A percentile compares a stretch with the other conserved stretches of the same genome.
Conservation (phyloP, 2,329 filamentous ascomycete species). For the Fragosphaeria purpurea region DNA sequence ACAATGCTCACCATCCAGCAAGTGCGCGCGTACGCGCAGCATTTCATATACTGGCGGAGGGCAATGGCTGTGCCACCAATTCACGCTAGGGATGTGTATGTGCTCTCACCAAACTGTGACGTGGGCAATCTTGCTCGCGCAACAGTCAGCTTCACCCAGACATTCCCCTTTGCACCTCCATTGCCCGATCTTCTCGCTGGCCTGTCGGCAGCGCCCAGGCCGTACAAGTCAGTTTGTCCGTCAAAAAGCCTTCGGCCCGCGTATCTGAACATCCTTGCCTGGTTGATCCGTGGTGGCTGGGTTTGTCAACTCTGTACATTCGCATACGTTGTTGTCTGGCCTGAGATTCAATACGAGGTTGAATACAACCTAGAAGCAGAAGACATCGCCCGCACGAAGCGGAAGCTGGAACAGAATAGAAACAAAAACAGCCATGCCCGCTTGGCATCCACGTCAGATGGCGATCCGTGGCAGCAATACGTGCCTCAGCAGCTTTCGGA, state of each 20-base stretch:
- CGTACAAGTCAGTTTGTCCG: slow-evolving; percentile 76
- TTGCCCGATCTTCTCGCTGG: slow-evolving; percentile 80
- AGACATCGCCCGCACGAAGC: slow-evolving; percentile 34
- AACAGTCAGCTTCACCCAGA: slow-evolving; percentile 59
- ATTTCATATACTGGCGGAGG: slow-evolving; percentile 92
- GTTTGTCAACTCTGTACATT: slow-evolving; percentile 89
- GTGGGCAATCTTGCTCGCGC: slow-evolving; percentile 60
- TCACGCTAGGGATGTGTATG: slow-evolving; percentile 81
- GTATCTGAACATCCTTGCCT: slow-evolving; percentile 86
- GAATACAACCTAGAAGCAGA: slow-evolving; percentile 60
- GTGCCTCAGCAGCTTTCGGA: not conserved
- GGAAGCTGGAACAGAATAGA: slow-evolving; percentile 10
- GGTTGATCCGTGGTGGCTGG: slow-evolving; percentile 87
- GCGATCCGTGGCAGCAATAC: not conserved
- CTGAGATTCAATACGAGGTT: slow-evolving; percentile 73
- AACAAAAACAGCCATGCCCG: too few species aligned
- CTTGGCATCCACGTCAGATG: too few species aligned
- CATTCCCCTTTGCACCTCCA: slow-evolving; percentile 74
- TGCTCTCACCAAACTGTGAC: slow-evolving; percentile 84
- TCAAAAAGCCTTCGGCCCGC: slow-evolving; percentile 77
- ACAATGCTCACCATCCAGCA: slow-evolving; percentile 67
- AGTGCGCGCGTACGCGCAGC: slow-evolving; percentile 78
- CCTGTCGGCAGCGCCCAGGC: slow-evolving; percentile 68
- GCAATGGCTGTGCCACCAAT: slow-evolving; percentile 86
- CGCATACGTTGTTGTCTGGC: slow-evolving; percentile 75